A percentile compares a stretch with the other conserved stretches of the same genome.
Conservation (phyloP, 1,139 yeast species). For the Pichia inconspicua region DNA sequence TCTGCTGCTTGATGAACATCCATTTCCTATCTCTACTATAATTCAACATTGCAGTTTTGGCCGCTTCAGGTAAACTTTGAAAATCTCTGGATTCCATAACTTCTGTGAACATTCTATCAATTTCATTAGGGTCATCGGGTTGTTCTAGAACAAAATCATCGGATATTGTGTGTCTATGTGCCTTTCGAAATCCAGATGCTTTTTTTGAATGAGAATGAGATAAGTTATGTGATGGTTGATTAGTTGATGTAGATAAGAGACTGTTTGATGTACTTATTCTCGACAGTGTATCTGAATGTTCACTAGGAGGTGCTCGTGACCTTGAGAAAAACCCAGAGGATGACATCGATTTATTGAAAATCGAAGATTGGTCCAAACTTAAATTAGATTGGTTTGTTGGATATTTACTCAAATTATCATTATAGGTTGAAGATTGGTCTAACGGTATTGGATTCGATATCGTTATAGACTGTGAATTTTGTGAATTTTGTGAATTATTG, state of each 20-base stretch:
- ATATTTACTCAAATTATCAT: background rate
- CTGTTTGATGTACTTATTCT: constrained; percentile 23
- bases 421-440: background rate
- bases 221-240: constrained; percentile 16
- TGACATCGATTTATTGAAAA: constrained; percentile 1
- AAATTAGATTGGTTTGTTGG: background rate
- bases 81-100: constrained; percentile 80
- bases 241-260: constrained; percentile 8
- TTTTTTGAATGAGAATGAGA: constrained; percentile 25
- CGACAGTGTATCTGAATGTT: constrained; percentile 14
- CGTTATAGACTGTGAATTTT: background rate
- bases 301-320: constrained; percentile 5
- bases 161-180: constrained; percentile 28
- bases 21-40: constrained; percentile 79
- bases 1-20: constrained; percentile 87
- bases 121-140: constrained; percentile 52
- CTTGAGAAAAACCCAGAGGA: constrained; percentile 6
- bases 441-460: background rate
- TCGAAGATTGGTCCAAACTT: background rate
- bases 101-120: constrained; percentile 58
- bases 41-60: constrained; percentile 69
- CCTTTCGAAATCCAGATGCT: constrained; percentile 22
- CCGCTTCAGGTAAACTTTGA: constrained; percentile 67
- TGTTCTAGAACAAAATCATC: constrained; percentile 41
- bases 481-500: constrained; percentile 3